Percentiles rank a stretch among this genome's conserved stretches.
Evolutionary conservation across 1,284 basidiomycete species (phyloP).

Genomic region (Austroboletus niveus): DNA sequence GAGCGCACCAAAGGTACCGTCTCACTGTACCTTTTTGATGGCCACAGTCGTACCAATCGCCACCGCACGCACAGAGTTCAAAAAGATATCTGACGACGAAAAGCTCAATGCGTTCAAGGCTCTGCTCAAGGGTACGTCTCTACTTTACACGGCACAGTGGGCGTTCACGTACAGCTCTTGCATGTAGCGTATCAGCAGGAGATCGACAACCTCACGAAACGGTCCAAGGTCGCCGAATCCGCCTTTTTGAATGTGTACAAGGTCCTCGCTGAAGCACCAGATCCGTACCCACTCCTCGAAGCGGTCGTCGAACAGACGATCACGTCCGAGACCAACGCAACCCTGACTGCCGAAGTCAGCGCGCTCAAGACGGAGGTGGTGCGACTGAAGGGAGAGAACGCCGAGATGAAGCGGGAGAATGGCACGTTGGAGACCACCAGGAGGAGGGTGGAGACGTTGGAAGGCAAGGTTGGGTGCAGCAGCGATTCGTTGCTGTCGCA

Average conservation of each 20-base stretch:
- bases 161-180: not conserved
- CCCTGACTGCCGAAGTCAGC: slow-evolving; percentile 56
- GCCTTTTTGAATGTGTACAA: slow-evolving; percentile 95
- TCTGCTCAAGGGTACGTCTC: slow-evolving; percentile 70
- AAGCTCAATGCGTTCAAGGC: slow-evolving; percentile 85
- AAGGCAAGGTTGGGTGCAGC: slow-evolving; percentile 64
- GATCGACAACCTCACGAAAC: slow-evolving; percentile 92
- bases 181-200: slow-evolving; percentile 87
- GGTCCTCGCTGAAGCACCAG: slow-evolving; percentile 89
- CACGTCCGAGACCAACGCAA: slow-evolving; percentile 51
- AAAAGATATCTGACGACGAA: slow-evolving; percentile 85
- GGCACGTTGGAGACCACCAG: slow-evolving; percentile 54
- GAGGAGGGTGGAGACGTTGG: slow-evolving; percentile 73
- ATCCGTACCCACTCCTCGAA: slow-evolving; percentile 94
- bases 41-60: not conserved
- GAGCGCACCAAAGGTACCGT: slow-evolving; percentile 86
- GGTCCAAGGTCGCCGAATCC: slow-evolving; percentile 89
- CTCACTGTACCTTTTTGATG: slow-evolving; percentile 6
- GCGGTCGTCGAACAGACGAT: slow-evolving; percentile 91
- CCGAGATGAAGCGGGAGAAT: slow-evolving; percentile 68
- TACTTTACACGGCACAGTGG: not conserved
- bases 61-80: slow-evolving; percentile 69
- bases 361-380: slow-evolving; percentile 73
- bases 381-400: slow-evolving; percentile 76
- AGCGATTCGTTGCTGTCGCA: no score